Evolutionary conservation across 2,329 filamentous ascomycete genomes (phyloP).

Genomic region (Epichloe glyceriae): DNA sequence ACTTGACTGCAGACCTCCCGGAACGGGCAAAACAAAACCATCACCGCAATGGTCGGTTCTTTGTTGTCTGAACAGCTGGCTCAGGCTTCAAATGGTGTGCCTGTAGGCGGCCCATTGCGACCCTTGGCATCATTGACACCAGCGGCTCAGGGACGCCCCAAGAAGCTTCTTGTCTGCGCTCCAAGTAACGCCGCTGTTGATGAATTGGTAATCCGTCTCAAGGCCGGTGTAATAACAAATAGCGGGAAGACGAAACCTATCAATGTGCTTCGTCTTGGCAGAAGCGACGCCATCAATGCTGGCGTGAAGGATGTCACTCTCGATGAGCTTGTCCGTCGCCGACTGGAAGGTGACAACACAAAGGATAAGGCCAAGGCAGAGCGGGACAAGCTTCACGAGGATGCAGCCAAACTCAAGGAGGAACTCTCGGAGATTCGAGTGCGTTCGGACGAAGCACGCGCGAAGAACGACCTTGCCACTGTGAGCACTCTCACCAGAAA

Average conservation of each 20-base stretch:
- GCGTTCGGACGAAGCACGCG: conserved; percentile 55
- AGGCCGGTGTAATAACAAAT: conserved; percentile 68
- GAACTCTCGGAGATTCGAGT: conserved; percentile 59
- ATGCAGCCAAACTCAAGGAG: conserved; percentile 60
- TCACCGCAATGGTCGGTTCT: conserved; percentile 87
- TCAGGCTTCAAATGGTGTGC: conserved; percentile 20
- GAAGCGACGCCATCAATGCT: conserved; percentile 82
- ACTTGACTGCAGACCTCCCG: conserved; percentile 54
- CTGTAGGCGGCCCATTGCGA: conserved; percentile 18
- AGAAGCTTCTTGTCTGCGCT: conserved; percentile 93
- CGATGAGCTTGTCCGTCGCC: conserved; percentile 75
- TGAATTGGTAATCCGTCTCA: conserved; percentile 86
- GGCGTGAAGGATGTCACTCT: conserved; percentile 84
- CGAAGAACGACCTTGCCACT: conserved; percentile 33
- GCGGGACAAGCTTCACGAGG: conserved; percentile 47
- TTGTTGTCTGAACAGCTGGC: conserved; percentile 34
- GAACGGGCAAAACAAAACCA: conserved; percentile 96
- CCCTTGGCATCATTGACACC: conserved; percentile 11
- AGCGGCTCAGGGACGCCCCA: conserved; percentile 28
- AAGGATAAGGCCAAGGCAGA: conserved; percentile 43
- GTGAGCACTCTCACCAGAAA: conserved; percentile 55
- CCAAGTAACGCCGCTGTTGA: conserved; percentile 97
- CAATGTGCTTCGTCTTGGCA: conserved; percentile 78
- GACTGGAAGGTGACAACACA: conserved; percentile 48
- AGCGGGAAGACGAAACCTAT: conserved; percentile 62